Base-by-base conservation (phyloP, 2,329 filamentous ascomycete species). In the Arthroderma sp. region DNA sequence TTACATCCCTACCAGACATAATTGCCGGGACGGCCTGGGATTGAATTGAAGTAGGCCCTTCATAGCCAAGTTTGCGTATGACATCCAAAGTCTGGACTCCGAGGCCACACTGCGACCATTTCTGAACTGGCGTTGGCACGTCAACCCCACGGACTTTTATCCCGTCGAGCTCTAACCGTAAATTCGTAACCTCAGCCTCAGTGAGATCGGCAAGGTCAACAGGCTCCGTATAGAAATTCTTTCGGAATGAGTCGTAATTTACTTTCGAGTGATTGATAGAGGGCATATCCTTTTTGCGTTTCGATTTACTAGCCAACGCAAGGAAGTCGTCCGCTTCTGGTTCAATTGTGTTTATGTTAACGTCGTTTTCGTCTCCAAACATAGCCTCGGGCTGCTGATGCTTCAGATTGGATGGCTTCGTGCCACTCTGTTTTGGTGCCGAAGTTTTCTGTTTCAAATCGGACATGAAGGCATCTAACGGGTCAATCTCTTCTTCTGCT, bases 391-490 rank as follows among this genome's bases (percentile, higher is more conserved):
- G 88, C 65, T 88, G 84, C 57, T 85, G 82, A 47, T 77, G 70
- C 63, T 80, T 80, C 3, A 13, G 28, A 5, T 31, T 51, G 61
- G 78, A 65, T 38, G 68, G 71, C 15, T 66, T 73, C 17, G 65
- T 61, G 54, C 70, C 66, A 49, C 62, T 63, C 8, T 60, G 54
- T 25, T 56, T 66, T 61, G 73, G 74, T n/a, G 70, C 66, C 8
- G 74, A 72, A 47, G 71, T 71, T 15, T 79, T 70, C 57, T 82
- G 79, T 2, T 75, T 75, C 54, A 86, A 77, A 60, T 80, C 82
- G 55, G 84, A 86, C 93, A 98, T 98, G 75, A 94, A 98, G n/a
- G 90, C 91, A 74, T 98, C 93, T 38, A 98, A 77, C 6, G 93
- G 89, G 69, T 98, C 93, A 37, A 93, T 74, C 33, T 88, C 82